Percentiles rank a stretch among this genome's conserved stretches.
Evolutionary conservation across 768 basidiomycete genomes (phyloP).

Genomic region (Boletus fagicola): DNA sequence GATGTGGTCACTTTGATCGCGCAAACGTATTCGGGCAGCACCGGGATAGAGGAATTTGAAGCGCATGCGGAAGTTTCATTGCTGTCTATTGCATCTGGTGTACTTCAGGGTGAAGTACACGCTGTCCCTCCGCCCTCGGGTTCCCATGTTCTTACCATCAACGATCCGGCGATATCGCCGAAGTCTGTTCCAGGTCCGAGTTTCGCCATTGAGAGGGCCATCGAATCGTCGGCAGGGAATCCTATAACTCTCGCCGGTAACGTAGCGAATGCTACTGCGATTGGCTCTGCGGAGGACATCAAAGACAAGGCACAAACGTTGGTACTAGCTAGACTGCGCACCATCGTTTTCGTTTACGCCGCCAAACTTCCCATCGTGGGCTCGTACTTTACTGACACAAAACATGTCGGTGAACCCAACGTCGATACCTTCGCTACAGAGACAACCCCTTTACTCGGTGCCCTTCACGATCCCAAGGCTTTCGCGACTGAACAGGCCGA

Average conservation of each 20-base stretch:
- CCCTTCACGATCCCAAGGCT: conserved; percentile 20
- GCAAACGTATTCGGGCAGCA: not conserved
- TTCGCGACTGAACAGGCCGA: conserved; percentile 21
- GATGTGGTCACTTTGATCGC: not conserved
- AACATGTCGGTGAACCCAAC: not conserved
- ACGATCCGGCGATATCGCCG: not conserved
- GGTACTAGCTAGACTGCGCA: conserved; percentile 6
- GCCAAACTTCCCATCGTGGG: conserved; percentile 25
- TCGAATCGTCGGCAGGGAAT: not conserved
- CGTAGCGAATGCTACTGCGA: not conserved
- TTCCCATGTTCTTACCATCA: not conserved
- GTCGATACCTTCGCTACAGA: conserved; percentile 11
- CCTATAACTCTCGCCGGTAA: not conserved
- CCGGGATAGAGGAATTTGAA: not conserved
- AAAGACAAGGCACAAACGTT: not conserved
- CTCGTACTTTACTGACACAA: conserved; percentile 15
- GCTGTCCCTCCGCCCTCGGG: not conserved
- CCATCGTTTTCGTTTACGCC: conserved; percentile 9
- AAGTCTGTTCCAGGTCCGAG: not conserved
- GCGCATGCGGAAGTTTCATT: not conserved
- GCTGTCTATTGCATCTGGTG: not conserved
- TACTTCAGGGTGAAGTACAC: not conserved
- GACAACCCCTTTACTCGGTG: conserved; percentile 27
- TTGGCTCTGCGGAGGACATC: not conserved
- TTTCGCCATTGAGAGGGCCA: not conserved